Percentiles rank a stretch among this genome's conserved stretches.
Evolutionary conservation across 129 eudicot genomes (phyloP).

Genomic region (Solidago caesia): DNA sequence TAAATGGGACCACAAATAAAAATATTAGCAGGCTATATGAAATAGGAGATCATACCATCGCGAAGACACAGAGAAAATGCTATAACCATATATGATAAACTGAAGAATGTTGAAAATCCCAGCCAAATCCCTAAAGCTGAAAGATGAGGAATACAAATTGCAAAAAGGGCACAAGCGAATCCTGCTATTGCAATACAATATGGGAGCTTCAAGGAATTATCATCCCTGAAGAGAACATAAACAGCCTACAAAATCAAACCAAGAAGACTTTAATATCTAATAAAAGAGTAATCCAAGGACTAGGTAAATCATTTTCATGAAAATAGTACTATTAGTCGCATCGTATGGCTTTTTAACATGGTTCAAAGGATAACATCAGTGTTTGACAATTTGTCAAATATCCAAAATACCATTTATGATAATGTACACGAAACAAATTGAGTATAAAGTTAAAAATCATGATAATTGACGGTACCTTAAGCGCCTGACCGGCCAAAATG

Average conservation of each 20-base stretch:
- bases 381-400: neutral
- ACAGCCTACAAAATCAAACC: conserved; percentile 57
- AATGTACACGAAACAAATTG: neutral
- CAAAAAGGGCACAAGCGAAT: conserved; percentile 71
- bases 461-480: conserved; percentile 50
- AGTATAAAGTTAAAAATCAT: neutral
- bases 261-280: neutral
- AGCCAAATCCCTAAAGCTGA: conserved; percentile 84
- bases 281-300: neutral
- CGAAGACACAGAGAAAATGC: conserved; percentile 60
- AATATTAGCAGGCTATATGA: neutral
- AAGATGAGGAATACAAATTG: conserved; percentile 76
- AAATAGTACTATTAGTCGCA: neutral
- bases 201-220: conserved; percentile 69
- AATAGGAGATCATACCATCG: conserved; percentile 65
- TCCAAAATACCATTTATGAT: neutral
- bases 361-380: no score
- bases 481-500: conserved; percentile 87
- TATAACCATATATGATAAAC: conserved; percentile 61
- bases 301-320: neutral
- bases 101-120: conserved; percentile 76
- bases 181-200: conserved; percentile 75
- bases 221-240: conserved; percentile 67
- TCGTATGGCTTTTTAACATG: no score
- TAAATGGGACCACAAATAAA: conserved; percentile 7